Conservation (phyloP, 768 basidiomycete genomes). For the Kwoniella dejecticola region DNA sequence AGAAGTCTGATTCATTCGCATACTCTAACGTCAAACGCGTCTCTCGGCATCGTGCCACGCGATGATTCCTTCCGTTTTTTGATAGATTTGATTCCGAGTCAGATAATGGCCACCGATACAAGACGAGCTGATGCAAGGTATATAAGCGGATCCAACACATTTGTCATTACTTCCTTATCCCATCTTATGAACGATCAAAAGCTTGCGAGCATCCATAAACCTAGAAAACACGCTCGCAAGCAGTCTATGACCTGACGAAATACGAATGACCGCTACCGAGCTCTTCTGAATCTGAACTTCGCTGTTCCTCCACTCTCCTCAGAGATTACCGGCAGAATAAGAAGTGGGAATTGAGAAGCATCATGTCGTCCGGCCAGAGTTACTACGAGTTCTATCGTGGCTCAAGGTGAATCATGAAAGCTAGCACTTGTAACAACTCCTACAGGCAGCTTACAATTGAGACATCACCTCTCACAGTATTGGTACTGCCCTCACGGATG, state of each 20-base stretch:
- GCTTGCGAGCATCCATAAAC: neutral
- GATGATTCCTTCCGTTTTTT: neutral
- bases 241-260: neutral
- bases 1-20: too few relatives aligned
- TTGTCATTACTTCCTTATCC: too few relatives aligned
- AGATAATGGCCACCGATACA: too few relatives aligned
- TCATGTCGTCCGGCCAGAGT: constrained; percentile 35
- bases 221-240: neutral
- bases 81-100: too few relatives aligned
- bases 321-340: neutral
- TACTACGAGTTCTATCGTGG: constrained; percentile 53
- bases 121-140: neutral
- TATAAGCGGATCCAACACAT: too few relatives aligned
- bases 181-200: neutral
- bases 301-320: neutral
- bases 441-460: too few relatives aligned
- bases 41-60: neutral
- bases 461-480: constrained; percentile 69
- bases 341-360: neutral
- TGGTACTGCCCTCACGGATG: constrained; percentile 95
- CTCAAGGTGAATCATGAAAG: constrained; percentile 48
- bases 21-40: neutral
- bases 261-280: too few relatives aligned
- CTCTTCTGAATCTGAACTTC: too few relatives aligned
- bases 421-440: too few relatives aligned